Evolutionary conservation across 108 stramenopile species (phyloP).

Genomic region (Pseudonitzschia delicatissima): DNA sequence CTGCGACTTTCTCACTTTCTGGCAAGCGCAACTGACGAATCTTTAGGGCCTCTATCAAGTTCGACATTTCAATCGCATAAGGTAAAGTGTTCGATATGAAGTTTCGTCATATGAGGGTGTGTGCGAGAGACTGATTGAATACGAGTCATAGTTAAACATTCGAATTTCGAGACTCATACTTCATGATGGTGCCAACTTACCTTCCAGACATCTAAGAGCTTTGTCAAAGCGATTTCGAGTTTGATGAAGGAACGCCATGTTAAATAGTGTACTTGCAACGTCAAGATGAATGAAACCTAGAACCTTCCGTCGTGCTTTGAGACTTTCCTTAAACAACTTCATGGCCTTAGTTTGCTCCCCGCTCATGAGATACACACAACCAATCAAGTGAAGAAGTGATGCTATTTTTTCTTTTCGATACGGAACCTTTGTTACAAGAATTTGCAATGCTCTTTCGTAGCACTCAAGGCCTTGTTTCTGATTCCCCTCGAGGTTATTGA

Average conservation of each 20-base stretch:
- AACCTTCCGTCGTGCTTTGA: constrained; percentile 60
- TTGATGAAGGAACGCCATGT: constrained; percentile 67
- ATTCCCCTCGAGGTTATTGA: constrained; percentile 49
- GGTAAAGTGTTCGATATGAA: too few species aligned
- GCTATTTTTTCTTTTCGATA: constrained; percentile 63
- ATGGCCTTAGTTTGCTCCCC: constrained; percentile 63
- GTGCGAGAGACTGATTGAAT: too few species aligned
- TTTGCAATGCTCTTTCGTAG: constrained; percentile 55
- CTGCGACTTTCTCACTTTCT: constrained; percentile 64
- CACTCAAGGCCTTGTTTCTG: constrained; percentile 53
- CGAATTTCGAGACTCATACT: not conserved
- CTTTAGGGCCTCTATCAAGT: constrained; percentile 49
- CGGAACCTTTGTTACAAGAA: constrained; percentile 54
- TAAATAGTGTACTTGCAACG: constrained; percentile 75
- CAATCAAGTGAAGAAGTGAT: constrained; percentile 57
- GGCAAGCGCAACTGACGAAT: constrained; percentile 69
- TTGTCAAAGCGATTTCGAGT: constrained; percentile 48
- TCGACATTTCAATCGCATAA: too few species aligned
- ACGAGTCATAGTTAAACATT: not conserved
- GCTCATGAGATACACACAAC: constrained; percentile 56
- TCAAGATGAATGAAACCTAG: constrained; percentile 76
- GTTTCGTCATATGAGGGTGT: too few species aligned
- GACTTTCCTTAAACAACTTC: constrained; percentile 61
- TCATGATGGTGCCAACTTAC: not conserved
- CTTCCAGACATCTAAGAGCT: constrained; percentile 60